These are phyloP conservation scores for Macrophomina phaseolina DNA, from an alignment of 2,329 filamentous ascomycete genomes.

Conservation along the genomic window DNA sequence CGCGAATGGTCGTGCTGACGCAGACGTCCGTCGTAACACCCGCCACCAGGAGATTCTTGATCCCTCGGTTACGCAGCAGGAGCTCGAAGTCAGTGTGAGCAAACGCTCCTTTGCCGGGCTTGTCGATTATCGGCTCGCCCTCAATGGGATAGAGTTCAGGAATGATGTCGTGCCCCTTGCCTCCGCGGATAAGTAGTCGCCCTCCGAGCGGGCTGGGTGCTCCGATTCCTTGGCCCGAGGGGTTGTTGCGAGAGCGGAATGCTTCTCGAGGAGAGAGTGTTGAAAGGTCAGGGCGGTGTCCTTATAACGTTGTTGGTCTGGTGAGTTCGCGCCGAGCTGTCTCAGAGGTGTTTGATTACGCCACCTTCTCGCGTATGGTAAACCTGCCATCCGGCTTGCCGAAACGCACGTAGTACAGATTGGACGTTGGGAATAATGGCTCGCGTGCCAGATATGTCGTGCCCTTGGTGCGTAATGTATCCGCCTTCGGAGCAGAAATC, in stretches of 20 bases:
- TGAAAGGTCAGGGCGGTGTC: constrained; percentile 60
- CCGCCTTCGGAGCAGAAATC: constrained; percentile 53
- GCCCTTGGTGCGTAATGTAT: constrained; percentile 57
- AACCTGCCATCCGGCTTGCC: constrained; percentile 49
- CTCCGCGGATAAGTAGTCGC: constrained; percentile 63
- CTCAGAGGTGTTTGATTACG: background rate
- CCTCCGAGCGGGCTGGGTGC: constrained; percentile 59
- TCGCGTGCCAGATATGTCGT: constrained; percentile 47
- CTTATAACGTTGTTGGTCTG: background rate
- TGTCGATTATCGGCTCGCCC: constrained; percentile 59
- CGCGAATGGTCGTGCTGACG: constrained; percentile 61
- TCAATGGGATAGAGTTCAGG: constrained; percentile 56
- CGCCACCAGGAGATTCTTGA: constrained; percentile 59
- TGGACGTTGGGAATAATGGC: constrained; percentile 53
- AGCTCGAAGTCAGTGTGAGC: constrained; percentile 61
- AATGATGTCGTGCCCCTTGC: constrained; percentile 63
- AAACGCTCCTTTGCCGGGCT: constrained; percentile 61
- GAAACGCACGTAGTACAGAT: constrained; percentile 50
- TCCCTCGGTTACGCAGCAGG: constrained; percentile 55
- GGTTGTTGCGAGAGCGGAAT: constrained; percentile 60
- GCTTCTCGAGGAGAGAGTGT: constrained; percentile 62
- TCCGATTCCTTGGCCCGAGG: constrained; percentile 57
- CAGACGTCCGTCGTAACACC: constrained; percentile 64
- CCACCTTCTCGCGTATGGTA: constrained; percentile 57
- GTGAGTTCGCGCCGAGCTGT: background rate